phyloP scores from a whole-genome alignment of 495 filamentous ascomycete species.

The Penicillium arizonense region DNA sequence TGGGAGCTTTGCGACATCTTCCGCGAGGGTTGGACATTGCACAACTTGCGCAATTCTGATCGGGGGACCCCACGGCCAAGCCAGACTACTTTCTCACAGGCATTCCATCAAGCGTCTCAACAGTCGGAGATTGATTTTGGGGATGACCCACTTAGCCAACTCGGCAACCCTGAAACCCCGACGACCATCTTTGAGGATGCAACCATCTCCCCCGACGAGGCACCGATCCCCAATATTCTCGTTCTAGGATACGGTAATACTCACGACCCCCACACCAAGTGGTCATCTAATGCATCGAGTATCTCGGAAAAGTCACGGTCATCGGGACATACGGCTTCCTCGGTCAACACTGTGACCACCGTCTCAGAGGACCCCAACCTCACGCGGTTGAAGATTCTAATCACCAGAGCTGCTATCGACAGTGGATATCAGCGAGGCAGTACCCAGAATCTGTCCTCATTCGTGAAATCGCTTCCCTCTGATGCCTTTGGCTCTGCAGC shows the following conservation, averaged over 20 bases:
- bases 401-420: constrained; percentile 80
- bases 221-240: constrained; percentile 76
- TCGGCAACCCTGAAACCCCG: constrained; percentile 74
- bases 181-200: constrained; percentile 89
- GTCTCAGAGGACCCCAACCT: constrained; percentile 69
- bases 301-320: constrained; percentile 72
- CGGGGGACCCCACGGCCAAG: constrained; percentile 81
- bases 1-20: constrained; percentile 96
- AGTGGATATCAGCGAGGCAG: constrained; percentile 61
- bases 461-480: constrained; percentile 71
- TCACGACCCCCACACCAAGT: constrained; percentile 47
- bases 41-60: constrained; percentile 80
- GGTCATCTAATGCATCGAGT: constrained; percentile 71
- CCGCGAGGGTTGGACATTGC: constrained; percentile 87
- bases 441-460: constrained; percentile 56
- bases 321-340: constrained; percentile 65
- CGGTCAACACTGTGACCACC: constrained; percentile 69
- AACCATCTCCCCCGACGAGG: constrained; percentile 74
- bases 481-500: constrained; percentile 72
- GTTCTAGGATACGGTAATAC: constrained; percentile 65
- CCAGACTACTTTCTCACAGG: constrained; percentile 67
- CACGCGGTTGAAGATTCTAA: constrained; percentile 67
- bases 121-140: constrained; percentile 27
- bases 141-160: constrained; percentile 33
- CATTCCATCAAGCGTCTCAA: constrained; percentile 46